A percentile compares a stretch with the other conserved stretches of the same genome.
These are phyloP conservation scores for Nicotiana rustica DNA, from an alignment of 305 asterid species.

Conservation along the genomic window DNA sequence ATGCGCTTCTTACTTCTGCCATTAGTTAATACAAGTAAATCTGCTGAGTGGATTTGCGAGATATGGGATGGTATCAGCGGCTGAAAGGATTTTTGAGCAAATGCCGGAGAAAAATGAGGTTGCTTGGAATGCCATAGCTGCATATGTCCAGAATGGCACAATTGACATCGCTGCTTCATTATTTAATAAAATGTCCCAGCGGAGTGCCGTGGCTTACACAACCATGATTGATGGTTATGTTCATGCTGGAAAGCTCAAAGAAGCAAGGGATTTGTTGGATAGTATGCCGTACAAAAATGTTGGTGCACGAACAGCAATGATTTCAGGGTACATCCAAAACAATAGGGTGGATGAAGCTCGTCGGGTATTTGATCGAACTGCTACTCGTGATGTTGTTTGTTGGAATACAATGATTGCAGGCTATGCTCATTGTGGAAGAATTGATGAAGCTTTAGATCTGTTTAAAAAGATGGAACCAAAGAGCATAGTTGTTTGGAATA, in stretches of 20 bases:
- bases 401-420: slow-evolving; percentile 58
- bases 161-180: slow-evolving; percentile 44
- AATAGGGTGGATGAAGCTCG: slow-evolving; percentile 47
- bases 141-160: slow-evolving; percentile 44
- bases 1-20: no score
- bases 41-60: slow-evolving; percentile 49
- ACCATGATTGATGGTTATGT: slow-evolving; percentile 46
- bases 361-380: slow-evolving; percentile 41
- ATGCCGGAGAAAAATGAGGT: slow-evolving; percentile 45
- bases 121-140: slow-evolving; percentile 55
- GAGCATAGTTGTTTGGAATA: slow-evolving; percentile 49
- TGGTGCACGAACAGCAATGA: slow-evolving; percentile 51
- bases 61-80: slow-evolving; percentile 42
- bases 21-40: no score
- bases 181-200: slow-evolving; percentile 46
- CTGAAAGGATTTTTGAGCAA: slow-evolving; percentile 43
- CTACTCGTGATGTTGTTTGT: slow-evolving; percentile 47
- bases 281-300: slow-evolving; percentile 48
- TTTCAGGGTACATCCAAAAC: slow-evolving; percentile 46
- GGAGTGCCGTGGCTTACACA: slow-evolving; percentile 49
- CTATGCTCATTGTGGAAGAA: slow-evolving; percentile 45
- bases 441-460: slow-evolving; percentile 49
- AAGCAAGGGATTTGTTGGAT: slow-evolving; percentile 45
- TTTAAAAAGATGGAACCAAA: slow-evolving; percentile 45
- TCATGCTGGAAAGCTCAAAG: slow-evolving; percentile 44